Evolutionary conservation across 164 flowering plant genomes (phyloP), one percentile per base, ranked within the genome.

Genomic region (Vitis amurensis): DNA sequence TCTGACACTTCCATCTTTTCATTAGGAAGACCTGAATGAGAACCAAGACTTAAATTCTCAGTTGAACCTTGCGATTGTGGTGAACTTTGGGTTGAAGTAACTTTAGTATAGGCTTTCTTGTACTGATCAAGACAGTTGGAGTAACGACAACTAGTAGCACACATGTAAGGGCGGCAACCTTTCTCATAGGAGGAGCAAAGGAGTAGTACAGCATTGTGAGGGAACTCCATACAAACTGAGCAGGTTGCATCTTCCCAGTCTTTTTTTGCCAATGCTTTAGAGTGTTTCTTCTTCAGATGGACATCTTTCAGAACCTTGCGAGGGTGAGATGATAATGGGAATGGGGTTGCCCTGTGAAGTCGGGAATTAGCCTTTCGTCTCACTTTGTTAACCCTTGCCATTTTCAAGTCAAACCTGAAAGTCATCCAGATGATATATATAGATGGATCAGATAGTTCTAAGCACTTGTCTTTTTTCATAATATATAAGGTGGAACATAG

Each of bases 161-260:
- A 87, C 89, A 87, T 87, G 62, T 83, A 87, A 31, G 91, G 87
- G 15, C 89, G 87, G 51, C 91, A 87, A 11, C 91, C 91, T 65
- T 85, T 87, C 74, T 84, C 67, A 53, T 87, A 79, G 10, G 91
- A 87, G 66, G 89, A 83, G 65, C 91, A 87, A 14, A 87, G 81
- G 57, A 87, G 89, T 19, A 87, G 87, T 30, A 87, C 89, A 12
- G 89, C 89, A 73, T 84, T 87, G 81, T 87, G 91, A 69, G 91
- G 91, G 66, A 27, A 78, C 71, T 87, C 91, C 81, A 87, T 73
- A 67, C 91, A 87, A 30, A 87, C 91, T 4, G 91, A 78, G 66
- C 91, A 87, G 12, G 78, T 84, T 11, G 80, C 86, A 61, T 72
- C 77, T 69, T 83, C 80, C 91, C 91, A 87, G 8, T 82, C 86